A percentile compares a stretch with the other conserved stretches of the same genome.
phyloP scores from a whole-genome alignment of 2,329 filamentous ascomycete genomes.

The Ophiobolus disseminans region DNA sequence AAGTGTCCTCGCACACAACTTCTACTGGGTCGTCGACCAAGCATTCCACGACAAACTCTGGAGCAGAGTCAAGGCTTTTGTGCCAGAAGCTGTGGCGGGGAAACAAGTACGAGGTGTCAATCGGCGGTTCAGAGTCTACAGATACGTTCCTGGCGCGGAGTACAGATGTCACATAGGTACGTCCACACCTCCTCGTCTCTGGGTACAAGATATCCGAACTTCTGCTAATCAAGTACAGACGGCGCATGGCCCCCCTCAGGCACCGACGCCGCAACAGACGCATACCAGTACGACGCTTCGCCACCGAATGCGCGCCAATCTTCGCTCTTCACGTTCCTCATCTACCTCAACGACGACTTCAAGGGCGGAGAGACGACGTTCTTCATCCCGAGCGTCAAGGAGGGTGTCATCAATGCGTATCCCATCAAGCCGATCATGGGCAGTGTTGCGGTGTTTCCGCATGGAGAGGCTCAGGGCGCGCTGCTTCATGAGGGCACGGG shows the following conservation, averaged over 20 bases:
- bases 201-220: neutral
- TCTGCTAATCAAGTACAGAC: slow-evolving; percentile 46
- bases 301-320: slow-evolving; percentile 67
- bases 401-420: slow-evolving; percentile 73
- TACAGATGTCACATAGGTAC: slow-evolving; percentile 70
- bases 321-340: slow-evolving; percentile 72
- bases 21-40: slow-evolving; percentile 73
- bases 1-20: slow-evolving; percentile 74
- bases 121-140: slow-evolving; percentile 73
- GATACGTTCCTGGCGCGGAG: slow-evolving; percentile 75
- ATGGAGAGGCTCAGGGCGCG: slow-evolving; percentile 70
- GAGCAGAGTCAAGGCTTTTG: slow-evolving; percentile 65
- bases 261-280: slow-evolving; percentile 61
- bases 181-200: too few relatives aligned
- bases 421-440: slow-evolving; percentile 73
- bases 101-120: slow-evolving; percentile 69
- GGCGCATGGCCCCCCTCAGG: slow-evolving; percentile 77
- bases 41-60: slow-evolving; percentile 70
- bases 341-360: slow-evolving; percentile 76
- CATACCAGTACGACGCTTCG: slow-evolving; percentile 72
- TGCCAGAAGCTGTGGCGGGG: slow-evolving; percentile 64
- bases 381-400: slow-evolving; percentile 68
- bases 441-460: slow-evolving; percentile 71
- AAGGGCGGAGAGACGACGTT: slow-evolving; percentile 75
- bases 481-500: slow-evolving; percentile 74